Conservation (phyloP, 2,329 filamentous ascomycete genomes). For the Sordariomycetes sp. region DNA sequence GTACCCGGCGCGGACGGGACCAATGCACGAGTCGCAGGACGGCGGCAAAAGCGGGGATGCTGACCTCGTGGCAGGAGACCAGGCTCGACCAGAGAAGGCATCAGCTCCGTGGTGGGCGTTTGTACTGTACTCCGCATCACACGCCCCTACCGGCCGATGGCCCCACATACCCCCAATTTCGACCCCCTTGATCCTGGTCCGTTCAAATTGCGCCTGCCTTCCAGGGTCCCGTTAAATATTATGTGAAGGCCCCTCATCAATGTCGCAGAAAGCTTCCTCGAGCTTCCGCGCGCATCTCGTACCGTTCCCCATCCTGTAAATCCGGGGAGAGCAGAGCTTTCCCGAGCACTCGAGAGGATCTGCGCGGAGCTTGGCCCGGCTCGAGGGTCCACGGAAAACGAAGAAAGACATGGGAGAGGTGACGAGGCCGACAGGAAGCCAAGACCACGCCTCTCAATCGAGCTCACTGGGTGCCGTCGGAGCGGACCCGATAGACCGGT, state of each 20-base stretch:
- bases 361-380: neutral
- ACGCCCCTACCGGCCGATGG: neutral
- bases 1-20: neutral
- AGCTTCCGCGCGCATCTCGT: slow-evolving; percentile 2
- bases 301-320: neutral
- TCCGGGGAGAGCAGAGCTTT: neutral
- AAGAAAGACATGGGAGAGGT: neutral
- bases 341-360: neutral
- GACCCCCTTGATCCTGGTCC: neutral
- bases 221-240: neutral
- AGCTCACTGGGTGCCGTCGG: neutral
- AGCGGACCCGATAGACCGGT: neutral
- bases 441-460: neutral
- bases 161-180: slow-evolving; percentile 1
- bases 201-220: neutral
- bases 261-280: slow-evolving; percentile 1
- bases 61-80: neutral
- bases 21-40: neutral
- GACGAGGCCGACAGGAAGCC: neutral
- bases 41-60: neutral
- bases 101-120: neutral
- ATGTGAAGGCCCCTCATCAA: neutral
- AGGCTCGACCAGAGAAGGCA: neutral
- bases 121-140: neutral
- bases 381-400: neutral